phyloP scores from a whole-genome alignment of 805 yeast genomes.

The Pichia insulana region DNA sequence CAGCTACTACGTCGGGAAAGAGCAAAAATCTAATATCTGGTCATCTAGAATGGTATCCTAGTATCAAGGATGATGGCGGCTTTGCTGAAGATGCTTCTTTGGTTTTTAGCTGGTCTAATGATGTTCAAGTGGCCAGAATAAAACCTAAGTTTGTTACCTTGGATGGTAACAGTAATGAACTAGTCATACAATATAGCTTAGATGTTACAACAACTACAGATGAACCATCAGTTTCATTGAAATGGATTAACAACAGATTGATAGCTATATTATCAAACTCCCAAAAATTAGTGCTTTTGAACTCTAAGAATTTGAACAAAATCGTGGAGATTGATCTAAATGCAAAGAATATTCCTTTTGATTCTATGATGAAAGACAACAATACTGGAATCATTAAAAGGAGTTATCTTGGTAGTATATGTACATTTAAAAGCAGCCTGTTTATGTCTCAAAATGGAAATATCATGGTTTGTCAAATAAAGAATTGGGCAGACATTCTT shows the following conservation, averaged over 20 bases:
- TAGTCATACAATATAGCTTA: too few relatives aligned
- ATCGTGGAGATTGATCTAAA: constrained; percentile 31
- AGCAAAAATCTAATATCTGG: constrained; percentile 31
- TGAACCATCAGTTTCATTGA: constrained; percentile 26
- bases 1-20: too few relatives aligned
- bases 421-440: constrained; percentile 36
- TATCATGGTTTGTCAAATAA: constrained; percentile 46
- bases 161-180: too few relatives aligned
- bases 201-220: too few relatives aligned
- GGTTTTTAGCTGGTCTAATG: constrained; percentile 65
- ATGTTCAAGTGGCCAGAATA: constrained; percentile 39
- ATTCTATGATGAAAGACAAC: constrained; percentile 9
- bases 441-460: constrained; percentile 47
- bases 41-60: constrained; percentile 59
- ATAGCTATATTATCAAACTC: constrained; percentile 36
- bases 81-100: constrained; percentile 29
- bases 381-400: constrained; percentile 11
- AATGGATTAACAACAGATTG: constrained; percentile 45
- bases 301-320: constrained; percentile 31
- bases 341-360: constrained; percentile 30
- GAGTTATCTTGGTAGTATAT: constrained; percentile 26
- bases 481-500: constrained; percentile 65
- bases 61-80: constrained; percentile 19
- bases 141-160: constrained; percentile 22
- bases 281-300: constrained; percentile 36